phyloP scores from a whole-genome alignment of 306 rosid genomes.

The Oemleria cerasiformis region DNA sequence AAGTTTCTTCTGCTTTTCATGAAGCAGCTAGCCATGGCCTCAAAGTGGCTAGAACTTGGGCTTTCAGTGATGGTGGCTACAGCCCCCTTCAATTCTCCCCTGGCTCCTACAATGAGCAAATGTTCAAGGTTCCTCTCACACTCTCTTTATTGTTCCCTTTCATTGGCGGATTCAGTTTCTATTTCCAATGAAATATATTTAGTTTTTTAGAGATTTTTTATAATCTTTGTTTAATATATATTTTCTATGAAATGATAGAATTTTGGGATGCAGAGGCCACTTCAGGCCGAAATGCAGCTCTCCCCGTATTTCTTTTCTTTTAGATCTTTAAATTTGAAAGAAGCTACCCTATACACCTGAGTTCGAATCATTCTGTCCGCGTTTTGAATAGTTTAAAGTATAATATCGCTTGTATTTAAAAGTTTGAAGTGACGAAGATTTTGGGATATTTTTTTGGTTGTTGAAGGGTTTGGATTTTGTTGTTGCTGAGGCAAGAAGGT shows the following conservation, averaged over 20 bases:
- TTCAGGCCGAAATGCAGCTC: too few relatives aligned
- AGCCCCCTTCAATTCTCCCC: slow-evolving; percentile 80
- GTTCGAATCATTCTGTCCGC: too few relatives aligned
- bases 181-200: too few relatives aligned
- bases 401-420: too few relatives aligned
- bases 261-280: too few relatives aligned
- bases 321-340: neutral
- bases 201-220: too few relatives aligned
- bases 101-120: slow-evolving; percentile 82
- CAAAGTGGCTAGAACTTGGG: slow-evolving; percentile 93
- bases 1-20: slow-evolving; percentile 60
- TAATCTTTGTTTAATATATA: too few relatives aligned
- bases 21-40: slow-evolving; percentile 79
- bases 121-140: slow-evolving; percentile 52
- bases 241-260: too few relatives aligned
- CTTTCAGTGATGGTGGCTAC: slow-evolving; percentile 89
- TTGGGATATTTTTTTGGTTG: slow-evolving; percentile 8
- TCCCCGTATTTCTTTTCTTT: neutral
- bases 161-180: too few relatives aligned
- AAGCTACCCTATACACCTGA: too few relatives aligned
- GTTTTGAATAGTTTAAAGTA: too few relatives aligned
- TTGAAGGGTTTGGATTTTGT: slow-evolving; percentile 88
- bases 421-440: neutral
- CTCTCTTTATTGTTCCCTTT: neutral
- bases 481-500: slow-evolving; percentile 73